Percentiles rank a stretch among this genome's conserved stretches.
Conservation (phyloP, 2,329 filamentous ascomycete species). For the Penicillium sp. region DNA sequence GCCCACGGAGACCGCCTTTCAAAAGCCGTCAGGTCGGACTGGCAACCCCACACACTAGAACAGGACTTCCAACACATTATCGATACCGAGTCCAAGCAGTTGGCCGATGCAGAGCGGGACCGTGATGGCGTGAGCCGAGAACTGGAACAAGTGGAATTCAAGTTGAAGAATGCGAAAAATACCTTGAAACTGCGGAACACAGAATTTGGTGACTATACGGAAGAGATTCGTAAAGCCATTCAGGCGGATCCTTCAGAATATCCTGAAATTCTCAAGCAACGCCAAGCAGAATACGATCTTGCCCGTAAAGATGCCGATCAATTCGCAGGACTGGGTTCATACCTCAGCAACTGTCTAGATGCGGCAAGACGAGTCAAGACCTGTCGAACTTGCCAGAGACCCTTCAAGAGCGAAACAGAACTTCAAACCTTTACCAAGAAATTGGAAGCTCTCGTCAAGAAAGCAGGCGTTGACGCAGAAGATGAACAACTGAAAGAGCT, state of each 20-base stretch:
- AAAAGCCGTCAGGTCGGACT: constrained; percentile 65
- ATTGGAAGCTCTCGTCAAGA: constrained; percentile 62
- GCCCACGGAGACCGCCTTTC: constrained; percentile 75
- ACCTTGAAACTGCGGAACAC: constrained; percentile 66
- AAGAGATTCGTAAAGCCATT: constrained; percentile 64
- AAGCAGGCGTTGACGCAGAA: constrained; percentile 59
- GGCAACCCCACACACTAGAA: constrained; percentile 73
- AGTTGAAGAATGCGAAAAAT: constrained; percentile 68
- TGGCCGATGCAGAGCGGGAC: constrained; percentile 69
- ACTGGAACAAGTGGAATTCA: constrained; percentile 76
- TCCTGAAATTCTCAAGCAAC: constrained; percentile 55
- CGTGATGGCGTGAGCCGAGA: constrained; percentile 74
- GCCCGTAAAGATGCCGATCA: constrained; percentile 68
- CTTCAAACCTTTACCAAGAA: constrained; percentile 67
- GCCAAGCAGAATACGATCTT: constrained; percentile 56
- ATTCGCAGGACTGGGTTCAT: constrained; percentile 69
- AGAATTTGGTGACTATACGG: constrained; percentile 66
- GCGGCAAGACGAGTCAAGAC: constrained; percentile 69
- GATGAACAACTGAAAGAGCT: constrained; percentile 66
- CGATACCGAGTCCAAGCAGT: constrained; percentile 59
- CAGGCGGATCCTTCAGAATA: constrained; percentile 58
- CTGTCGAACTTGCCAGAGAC: constrained; percentile 76
- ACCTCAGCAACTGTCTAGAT: constrained; percentile 70
- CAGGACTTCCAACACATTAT: constrained; percentile 68
- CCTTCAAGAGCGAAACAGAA: constrained; percentile 66